These are phyloP conservation scores for Capsicum chinense DNA, from an alignment of 257 asterid genomes.

Conservation along the genomic window DNA sequence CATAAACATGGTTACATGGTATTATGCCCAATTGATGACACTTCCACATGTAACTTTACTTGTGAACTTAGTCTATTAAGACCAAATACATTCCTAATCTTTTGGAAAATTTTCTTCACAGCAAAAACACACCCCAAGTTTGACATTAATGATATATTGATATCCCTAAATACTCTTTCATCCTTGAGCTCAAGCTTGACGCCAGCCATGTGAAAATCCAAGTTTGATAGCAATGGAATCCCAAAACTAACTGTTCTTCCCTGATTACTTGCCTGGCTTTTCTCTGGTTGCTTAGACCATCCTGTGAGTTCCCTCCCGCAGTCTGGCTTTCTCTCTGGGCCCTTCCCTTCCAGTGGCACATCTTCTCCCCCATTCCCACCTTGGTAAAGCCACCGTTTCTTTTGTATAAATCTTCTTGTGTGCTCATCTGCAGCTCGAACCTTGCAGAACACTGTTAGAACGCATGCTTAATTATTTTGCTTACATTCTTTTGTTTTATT, in stretches of 20 bases:
- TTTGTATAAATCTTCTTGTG: slow-evolving; percentile 2
- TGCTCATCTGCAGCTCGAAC: not conserved
- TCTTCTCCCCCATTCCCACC: not conserved
- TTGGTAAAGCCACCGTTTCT: not conserved
- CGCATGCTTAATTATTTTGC: not conserved
- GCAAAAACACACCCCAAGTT: not conserved
- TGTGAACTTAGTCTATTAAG: too few species aligned
- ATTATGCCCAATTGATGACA: too few species aligned
- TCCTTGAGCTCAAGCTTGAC: not conserved
- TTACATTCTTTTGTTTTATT: too few species aligned
- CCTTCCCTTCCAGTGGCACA: not conserved
- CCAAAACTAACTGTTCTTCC: not conserved
- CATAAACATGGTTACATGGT: too few species aligned
- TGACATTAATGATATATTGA: not conserved
- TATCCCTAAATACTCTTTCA: not conserved
- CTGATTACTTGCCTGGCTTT: not conserved
- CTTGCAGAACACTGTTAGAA: slow-evolving; percentile 3
- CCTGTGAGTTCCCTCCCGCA: not conserved
- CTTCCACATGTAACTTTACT: too few species aligned
- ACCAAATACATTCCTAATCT: too few species aligned
- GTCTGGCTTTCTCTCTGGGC: not conserved
- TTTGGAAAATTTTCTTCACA: not conserved
- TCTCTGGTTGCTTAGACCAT: slow-evolving; percentile 12
- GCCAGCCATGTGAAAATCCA: not conserved
- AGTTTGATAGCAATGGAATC: not conserved